Evolutionary conservation across 1,284 basidiomycete species (phyloP).

Genomic region (Cerioporus squamosus): DNA sequence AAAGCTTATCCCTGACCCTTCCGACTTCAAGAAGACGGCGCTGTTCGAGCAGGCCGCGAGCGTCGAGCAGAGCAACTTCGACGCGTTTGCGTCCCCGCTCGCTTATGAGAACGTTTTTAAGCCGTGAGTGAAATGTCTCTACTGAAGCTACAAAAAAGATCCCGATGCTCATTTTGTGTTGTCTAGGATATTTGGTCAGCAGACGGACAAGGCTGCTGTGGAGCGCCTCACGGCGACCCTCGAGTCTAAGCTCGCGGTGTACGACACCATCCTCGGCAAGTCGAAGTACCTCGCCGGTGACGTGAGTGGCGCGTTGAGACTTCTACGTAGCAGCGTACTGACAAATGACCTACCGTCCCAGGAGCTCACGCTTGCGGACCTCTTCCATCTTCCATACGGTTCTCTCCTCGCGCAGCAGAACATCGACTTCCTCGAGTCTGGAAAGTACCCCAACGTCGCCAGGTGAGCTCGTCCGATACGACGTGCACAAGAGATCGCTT

Average conservation of each 20-base stretch:
- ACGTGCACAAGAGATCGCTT: neutral
- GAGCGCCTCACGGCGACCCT: slow-evolving; percentile 29
- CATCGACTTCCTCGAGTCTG: slow-evolving; percentile 27
- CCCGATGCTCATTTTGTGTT: neutral
- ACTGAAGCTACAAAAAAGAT: neutral
- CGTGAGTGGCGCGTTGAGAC: slow-evolving; percentile 30
- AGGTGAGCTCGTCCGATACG: slow-evolving; percentile 20
- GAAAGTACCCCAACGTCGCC: slow-evolving; percentile 35
- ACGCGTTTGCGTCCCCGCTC: slow-evolving; percentile 44
- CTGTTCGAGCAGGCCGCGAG: slow-evolving; percentile 62
- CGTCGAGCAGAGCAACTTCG: slow-evolving; percentile 57
- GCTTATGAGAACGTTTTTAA: slow-evolving; percentile 53
- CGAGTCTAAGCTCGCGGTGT: slow-evolving; percentile 44
- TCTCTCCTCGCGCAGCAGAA: slow-evolving; percentile 25
- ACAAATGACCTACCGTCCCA: slow-evolving; percentile 19
- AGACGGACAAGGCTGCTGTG: slow-evolving; percentile 23
- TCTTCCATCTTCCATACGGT: slow-evolving; percentile 57
- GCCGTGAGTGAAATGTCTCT: slow-evolving; percentile 33
- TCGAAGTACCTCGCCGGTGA: slow-evolving; percentile 53
- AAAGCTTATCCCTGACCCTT: slow-evolving; percentile 37
- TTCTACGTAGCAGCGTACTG: neutral
- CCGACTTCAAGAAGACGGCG: slow-evolving; percentile 41
- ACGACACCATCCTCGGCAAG: slow-evolving; percentile 50
- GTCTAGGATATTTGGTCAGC: slow-evolving; percentile 4
- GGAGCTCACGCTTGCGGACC: slow-evolving; percentile 53